Base-by-base conservation (phyloP, 164 flowering plant species). In the Liriodendron chinense region DNA sequence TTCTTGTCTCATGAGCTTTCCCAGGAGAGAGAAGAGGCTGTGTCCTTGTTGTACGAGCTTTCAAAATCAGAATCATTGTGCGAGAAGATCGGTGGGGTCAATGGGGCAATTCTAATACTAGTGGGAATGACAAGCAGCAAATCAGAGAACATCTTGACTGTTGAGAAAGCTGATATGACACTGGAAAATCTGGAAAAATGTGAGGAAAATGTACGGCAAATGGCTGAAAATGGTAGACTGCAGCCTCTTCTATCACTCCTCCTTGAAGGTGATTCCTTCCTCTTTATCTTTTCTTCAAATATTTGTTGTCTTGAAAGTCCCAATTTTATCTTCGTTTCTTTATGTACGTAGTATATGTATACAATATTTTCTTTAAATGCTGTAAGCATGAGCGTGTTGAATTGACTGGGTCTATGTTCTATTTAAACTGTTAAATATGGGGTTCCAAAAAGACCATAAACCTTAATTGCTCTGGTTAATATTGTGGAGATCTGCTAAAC, bases 211-310 rank as follows among this genome's bases (percentile, higher is more conserved):
- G 94, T 96, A 64, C 78, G 83, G 74, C 97, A 92, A 83, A 94
- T 96, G 99, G 99, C 99, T 80, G 97, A 89, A 77, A 87, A 84
- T 88, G 98, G 99, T 74, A 86, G 97, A 88, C 78, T 96, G 78
- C 91, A 89, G 76, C 99, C 99, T 74, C 96, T 96, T 74, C 85
- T 94, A 50, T 84, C 81, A 4, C 82, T 87, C 47, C 80, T 96
- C 1, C 97, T 94, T 76, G 92, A 92, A 92, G 99, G 99, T 96
- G 66, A 72, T 72, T 69, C 53, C 26, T 56, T 34, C 47, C 47
- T 67, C 67, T 24, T 24, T 9, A 22, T 64, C 12, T 3, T 24
- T 34, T 34, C 43, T 34, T 34, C 6, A 34, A 34, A 34, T 34
- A 34, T 34, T 34, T 34, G 43, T 34, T 34, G 43, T 34, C 43